A percentile compares a stretch with the other conserved stretches of the same genome.
phyloP scores from a whole-genome alignment of 257 asterid genomes.

The Plantago elongata region DNA sequence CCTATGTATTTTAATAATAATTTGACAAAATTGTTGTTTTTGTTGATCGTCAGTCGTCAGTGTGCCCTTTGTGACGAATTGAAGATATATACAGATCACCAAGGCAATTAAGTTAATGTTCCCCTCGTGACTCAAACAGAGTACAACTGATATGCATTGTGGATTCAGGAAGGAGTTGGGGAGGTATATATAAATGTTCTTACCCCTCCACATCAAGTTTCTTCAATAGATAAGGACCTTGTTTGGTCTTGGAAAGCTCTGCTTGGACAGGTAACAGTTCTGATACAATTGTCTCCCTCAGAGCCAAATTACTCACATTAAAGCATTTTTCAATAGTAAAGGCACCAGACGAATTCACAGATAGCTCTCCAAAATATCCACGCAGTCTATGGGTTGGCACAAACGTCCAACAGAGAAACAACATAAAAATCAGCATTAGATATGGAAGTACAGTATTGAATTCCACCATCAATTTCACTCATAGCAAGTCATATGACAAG shows the following conservation, averaged over 20 bases:
- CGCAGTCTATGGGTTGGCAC: conserved; percentile 43
- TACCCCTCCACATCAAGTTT: conserved; percentile 93
- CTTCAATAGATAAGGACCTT: conserved; percentile 90
- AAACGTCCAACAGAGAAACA: conserved; percentile 17
- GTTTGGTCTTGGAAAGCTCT: conserved; percentile 75
- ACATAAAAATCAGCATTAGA: conserved; percentile 12
- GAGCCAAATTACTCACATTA: conserved; percentile 50
- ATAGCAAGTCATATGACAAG: not conserved
- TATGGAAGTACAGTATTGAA: not conserved
- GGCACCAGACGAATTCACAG: conserved; percentile 72
- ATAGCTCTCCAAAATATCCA: conserved; percentile 90
- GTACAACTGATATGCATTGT: not conserved
- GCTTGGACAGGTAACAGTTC: conserved; percentile 61
- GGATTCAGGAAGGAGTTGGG: not conserved
- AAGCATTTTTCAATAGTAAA: conserved; percentile 86
- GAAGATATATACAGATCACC: not conserved
- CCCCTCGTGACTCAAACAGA: not conserved
- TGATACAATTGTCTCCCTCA: conserved; percentile 78
- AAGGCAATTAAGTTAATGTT: not conserved
- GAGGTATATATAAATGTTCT: conserved; percentile 17
- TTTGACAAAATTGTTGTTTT: not conserved
- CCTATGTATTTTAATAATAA: not conserved
- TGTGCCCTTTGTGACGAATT: not conserved
- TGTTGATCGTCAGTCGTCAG: not conserved
- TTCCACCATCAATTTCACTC: not conserved